phyloP scores from a whole-genome alignment of 2,329 filamentous ascomycete genomes.

The Penicillium sp. region DNA sequence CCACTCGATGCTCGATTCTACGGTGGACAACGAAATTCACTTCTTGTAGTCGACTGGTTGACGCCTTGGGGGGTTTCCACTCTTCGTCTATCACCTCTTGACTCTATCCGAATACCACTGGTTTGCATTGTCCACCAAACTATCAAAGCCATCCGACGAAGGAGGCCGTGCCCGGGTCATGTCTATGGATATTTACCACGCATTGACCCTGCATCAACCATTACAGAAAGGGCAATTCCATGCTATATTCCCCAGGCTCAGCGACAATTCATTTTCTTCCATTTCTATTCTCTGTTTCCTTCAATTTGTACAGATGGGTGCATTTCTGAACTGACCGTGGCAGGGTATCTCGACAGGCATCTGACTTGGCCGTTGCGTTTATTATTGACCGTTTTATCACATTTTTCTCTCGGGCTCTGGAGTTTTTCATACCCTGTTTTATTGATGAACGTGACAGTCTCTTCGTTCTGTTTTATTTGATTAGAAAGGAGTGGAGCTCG shows the following conservation, averaged over 20 bases:
- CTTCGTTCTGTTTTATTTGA: conserved; percentile 7
- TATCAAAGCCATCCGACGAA: no score
- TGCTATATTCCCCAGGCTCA: conserved; percentile 25
- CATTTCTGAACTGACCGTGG: conserved; percentile 5
- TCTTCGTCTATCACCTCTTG: no score
- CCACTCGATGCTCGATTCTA: no score
- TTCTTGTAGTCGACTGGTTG: no score
- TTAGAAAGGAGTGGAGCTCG: conserved; percentile 17
- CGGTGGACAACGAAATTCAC: no score
- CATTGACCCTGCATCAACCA: conserved; percentile 6
- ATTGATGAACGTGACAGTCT: conserved; percentile 17
- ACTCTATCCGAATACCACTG: no score
- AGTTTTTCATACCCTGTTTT: conserved; percentile 22
- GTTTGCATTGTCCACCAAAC: no score
- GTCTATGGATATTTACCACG: background rate
- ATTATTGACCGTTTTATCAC: conserved; percentile 9
- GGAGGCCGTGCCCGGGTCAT: no score
- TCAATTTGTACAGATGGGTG: conserved; percentile 17
- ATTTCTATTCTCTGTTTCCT: conserved; percentile 2
- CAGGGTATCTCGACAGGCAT: conserved; percentile 7
- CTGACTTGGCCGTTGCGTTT: conserved; percentile 8
- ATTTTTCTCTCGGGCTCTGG: conserved; percentile 4
- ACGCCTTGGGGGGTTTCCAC: no score
- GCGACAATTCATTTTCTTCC: conserved; percentile 13
- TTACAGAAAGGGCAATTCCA: conserved; percentile 11